Percentiles rank a stretch among this genome's conserved stretches.
Conservation (phyloP, 345 rosid genomes). For the Arabis hirsuta region DNA sequence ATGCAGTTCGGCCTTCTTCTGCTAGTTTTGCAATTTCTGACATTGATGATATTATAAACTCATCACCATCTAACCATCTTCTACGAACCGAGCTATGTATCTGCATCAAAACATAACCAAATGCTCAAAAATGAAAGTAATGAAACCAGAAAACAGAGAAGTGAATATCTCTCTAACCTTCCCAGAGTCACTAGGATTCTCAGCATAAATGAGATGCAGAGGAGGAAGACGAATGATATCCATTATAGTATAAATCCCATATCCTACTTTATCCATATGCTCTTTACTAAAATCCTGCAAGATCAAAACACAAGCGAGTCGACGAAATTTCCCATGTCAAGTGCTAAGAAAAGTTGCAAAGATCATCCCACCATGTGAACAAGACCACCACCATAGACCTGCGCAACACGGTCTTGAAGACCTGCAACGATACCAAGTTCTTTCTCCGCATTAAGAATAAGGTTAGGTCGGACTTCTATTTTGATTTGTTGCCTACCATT, state of each 20-base stretch:
- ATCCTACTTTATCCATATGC: slow-evolving; percentile 78
- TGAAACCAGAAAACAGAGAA: neutral
- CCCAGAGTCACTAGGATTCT: slow-evolving; percentile 96
- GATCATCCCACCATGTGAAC: slow-evolving; percentile 68
- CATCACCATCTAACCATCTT: slow-evolving; percentile 88
- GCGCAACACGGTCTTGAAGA: slow-evolving; percentile 95
- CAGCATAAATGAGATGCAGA: slow-evolving; percentile 80
- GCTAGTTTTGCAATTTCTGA: slow-evolving; percentile 69
- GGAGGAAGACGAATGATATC: slow-evolving; percentile 84
- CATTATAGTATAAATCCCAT: slow-evolving; percentile 78
- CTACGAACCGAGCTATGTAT: slow-evolving; percentile 80
- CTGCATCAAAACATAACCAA: slow-evolving; percentile 47
- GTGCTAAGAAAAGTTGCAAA: neutral
- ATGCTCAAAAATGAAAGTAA: neutral
- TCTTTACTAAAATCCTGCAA: slow-evolving; percentile 78
- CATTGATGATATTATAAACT: slow-evolving; percentile 72
- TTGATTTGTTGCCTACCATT: slow-evolving; percentile 70
- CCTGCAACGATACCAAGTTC: slow-evolving; percentile 95
- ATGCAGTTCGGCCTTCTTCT: slow-evolving; percentile 60
- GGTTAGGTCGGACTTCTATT: slow-evolving; percentile 72
- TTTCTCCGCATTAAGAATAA: slow-evolving; percentile 73
- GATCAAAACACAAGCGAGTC: neutral
- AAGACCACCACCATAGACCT: slow-evolving; percentile 87
- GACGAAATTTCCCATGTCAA: too few species aligned
- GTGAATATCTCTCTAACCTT: slow-evolving; percentile 50